Percentiles rank a stretch among this genome's conserved stretches.
These are phyloP conservation scores for Fragaria ananassa DNA, from an alignment of 306 rosid species.

Conservation along the genomic window DNA sequence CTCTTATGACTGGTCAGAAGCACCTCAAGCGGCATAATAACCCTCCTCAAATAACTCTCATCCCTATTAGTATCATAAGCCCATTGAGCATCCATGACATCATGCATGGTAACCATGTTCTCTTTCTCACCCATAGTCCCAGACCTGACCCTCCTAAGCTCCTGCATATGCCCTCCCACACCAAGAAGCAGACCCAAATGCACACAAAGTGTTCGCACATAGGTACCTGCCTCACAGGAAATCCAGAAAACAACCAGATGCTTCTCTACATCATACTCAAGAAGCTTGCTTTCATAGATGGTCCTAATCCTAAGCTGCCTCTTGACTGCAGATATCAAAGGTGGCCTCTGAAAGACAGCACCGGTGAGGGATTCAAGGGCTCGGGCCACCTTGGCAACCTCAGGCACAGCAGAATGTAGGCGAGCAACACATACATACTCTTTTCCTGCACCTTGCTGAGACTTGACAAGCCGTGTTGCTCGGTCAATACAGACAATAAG, in stretches of 20 bases:
- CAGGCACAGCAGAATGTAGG: constrained; percentile 64
- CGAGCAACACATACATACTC: constrained; percentile 82
- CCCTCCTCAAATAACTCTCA: constrained; percentile 76
- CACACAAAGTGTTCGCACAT: constrained; percentile 79
- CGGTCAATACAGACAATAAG: constrained; percentile 78
- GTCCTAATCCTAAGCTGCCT: constrained; percentile 86
- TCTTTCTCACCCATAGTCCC: constrained; percentile 86
- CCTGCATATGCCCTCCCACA: constrained; percentile 87
- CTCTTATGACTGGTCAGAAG: constrained; percentile 74
- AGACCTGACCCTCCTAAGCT: constrained; percentile 76
- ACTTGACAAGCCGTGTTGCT: constrained; percentile 74
- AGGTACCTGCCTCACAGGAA: constrained; percentile 80
- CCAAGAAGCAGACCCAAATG: constrained; percentile 85
- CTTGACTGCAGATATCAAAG: constrained; percentile 76
- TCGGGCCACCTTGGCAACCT: constrained; percentile 61
- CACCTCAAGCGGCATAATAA: constrained; percentile 71
- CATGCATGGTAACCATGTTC: constrained; percentile 88
- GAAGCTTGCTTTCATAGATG: constrained; percentile 84
- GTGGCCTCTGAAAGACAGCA: constrained; percentile 82
- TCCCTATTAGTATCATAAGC: constrained; percentile 59
- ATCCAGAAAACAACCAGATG: constrained; percentile 77
- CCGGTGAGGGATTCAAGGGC: constrained; percentile 82
- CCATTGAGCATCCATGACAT: constrained; percentile 90
- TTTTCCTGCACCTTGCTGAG: constrained; percentile 84
- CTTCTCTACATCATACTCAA: constrained; percentile 63